Conservation (phyloP, 108 stramenopile genomes). For the Cyclotella baltica region DNA sequence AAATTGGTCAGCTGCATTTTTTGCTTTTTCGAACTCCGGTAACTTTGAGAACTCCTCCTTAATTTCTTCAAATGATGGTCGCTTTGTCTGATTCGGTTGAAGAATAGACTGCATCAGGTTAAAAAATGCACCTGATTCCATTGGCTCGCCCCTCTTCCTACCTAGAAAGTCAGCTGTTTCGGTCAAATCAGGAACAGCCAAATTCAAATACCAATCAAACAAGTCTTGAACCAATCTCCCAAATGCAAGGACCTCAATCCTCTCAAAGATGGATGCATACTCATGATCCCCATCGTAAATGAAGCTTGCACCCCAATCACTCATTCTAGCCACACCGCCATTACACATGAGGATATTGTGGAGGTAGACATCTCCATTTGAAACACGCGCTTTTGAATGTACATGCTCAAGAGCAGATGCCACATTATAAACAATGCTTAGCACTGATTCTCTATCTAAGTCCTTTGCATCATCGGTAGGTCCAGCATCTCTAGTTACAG, state of each 20-base stretch:
- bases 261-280: slow-evolving; percentile 20
- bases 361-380: slow-evolving; percentile 43
- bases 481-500: slow-evolving; percentile 43
- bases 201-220: slow-evolving; percentile 37
- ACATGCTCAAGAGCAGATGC: slow-evolving; percentile 41
- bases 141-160: not conserved
- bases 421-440: slow-evolving; percentile 31
- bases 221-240: slow-evolving; percentile 43
- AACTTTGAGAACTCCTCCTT: slow-evolving; percentile 8
- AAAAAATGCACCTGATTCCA: slow-evolving; percentile 18
- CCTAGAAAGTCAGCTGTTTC: slow-evolving; percentile 14
- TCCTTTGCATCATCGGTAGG: slow-evolving; percentile 29
- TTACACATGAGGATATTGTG: slow-evolving; percentile 44
- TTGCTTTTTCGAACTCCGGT: slow-evolving; percentile 22
- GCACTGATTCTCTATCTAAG: slow-evolving; percentile 19
- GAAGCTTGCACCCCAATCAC: slow-evolving; percentile 44
- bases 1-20: not conserved
- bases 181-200: slow-evolving; percentile 28
- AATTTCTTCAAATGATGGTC: slow-evolving; percentile 25
- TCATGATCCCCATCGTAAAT: slow-evolving; percentile 24
- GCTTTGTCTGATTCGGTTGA: slow-evolving; percentile 16
- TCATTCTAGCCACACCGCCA: slow-evolving; percentile 15
- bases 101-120: slow-evolving; percentile 28
- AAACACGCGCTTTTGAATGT: slow-evolving; percentile 23
- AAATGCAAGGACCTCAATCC: slow-evolving; percentile 46